phyloP scores from a whole-genome alignment of 169 alveolate genomes.

The Plasmodium falciparum region DNA sequence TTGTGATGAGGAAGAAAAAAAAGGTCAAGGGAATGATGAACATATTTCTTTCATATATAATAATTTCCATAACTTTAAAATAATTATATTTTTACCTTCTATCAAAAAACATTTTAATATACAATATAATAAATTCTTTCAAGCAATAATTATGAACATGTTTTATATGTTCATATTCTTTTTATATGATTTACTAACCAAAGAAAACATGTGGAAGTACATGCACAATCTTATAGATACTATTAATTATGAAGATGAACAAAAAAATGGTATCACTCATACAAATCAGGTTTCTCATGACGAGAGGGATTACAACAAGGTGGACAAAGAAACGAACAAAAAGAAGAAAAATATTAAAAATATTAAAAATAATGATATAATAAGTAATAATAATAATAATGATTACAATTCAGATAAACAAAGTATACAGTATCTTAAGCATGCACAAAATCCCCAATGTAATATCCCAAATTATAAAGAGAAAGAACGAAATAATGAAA shows the following conservation, averaged over 20 bases:
- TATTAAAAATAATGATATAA: background rate
- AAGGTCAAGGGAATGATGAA: background rate
- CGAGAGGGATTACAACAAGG: no score
- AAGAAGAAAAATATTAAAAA: background rate
- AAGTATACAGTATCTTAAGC: no score
- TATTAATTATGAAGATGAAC: background rate
- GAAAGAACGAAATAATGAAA: no score
- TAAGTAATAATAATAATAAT: background rate
- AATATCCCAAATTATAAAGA: no score
- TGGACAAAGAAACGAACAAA: no score
- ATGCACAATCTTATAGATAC: constrained; percentile 36
- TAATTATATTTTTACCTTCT: constrained; percentile 61
- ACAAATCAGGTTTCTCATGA: background rate
- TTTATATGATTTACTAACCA: constrained; percentile 46
- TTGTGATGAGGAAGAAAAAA: background rate
- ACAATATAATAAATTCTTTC: constrained; percentile 71
- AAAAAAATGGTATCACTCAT: background rate
- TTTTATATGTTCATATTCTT: constrained; percentile 56
- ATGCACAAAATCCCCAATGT: no score
- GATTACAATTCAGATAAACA: no score
- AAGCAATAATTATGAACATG: constrained; percentile 50
- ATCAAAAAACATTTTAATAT: constrained; percentile 58
- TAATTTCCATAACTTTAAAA: constrained; percentile 38
- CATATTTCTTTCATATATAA: constrained; percentile 23
- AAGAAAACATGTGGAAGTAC: constrained; percentile 36